Percentiles rank a stretch among this genome's conserved stretches.
Evolutionary conservation across 768 basidiomycete genomes (phyloP).

Genomic region (Hygrocybe coccinea): DNA sequence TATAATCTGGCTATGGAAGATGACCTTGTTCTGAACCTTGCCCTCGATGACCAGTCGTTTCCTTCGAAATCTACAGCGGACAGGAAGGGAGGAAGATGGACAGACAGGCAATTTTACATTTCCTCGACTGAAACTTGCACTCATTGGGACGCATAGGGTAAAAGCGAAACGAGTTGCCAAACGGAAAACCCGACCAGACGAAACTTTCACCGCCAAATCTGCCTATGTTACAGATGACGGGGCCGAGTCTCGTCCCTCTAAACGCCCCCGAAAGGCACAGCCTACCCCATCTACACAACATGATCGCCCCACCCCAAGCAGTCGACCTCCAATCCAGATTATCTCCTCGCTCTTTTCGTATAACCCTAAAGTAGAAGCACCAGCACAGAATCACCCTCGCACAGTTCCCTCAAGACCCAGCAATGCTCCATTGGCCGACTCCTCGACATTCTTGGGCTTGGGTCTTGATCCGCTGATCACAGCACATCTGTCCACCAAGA

Average conservation of each 20-base stretch:
- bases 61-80: constrained; percentile 22
- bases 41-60: constrained; percentile 31
- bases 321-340: constrained; percentile 47
- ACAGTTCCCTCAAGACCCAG: constrained; percentile 50
- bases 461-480: constrained; percentile 80
- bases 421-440: constrained; percentile 74
- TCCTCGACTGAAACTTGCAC: constrained; percentile 12
- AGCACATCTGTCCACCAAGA: constrained; percentile 71
- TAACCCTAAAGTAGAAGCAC: constrained; percentile 63
- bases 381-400: constrained; percentile 21
- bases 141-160: constrained; percentile 41
- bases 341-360: constrained; percentile 89
- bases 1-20: constrained; percentile 30
- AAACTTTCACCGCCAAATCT: constrained; percentile 18
- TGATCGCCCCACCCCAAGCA: constrained; percentile 19
- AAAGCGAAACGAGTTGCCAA: constrained; percentile 71
- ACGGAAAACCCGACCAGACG: constrained; percentile 46
- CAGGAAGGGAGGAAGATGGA: constrained; percentile 70
- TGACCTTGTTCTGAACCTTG: constrained; percentile 71
- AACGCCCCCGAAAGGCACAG: constrained; percentile 39
- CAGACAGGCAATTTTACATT: constrained; percentile 54
- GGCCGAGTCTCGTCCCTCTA: constrained; percentile 36
- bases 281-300: constrained; percentile 17
- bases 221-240: constrained; percentile 21
- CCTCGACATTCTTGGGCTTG: constrained; percentile 75